These are phyloP conservation scores for Lentinula edodes DNA, from an alignment of 768 basidiomycete species.

Conservation along the genomic window DNA sequence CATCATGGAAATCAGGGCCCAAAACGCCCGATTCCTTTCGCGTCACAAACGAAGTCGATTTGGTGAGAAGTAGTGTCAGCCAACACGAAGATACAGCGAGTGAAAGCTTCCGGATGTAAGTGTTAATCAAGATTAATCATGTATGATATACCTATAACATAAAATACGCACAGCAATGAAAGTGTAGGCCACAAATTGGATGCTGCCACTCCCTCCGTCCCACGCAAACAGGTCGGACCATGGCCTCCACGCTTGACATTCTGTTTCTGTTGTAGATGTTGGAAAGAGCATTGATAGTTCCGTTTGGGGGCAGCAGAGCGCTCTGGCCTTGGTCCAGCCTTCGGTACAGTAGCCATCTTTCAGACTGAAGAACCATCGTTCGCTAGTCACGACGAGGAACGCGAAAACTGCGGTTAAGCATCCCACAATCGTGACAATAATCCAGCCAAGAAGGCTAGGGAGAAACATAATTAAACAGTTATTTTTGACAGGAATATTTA, in stretches of 20 bases:
- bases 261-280: conserved; percentile 19
- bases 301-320: conserved; percentile 71
- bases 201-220: conserved; percentile 32
- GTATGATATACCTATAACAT: neutral
- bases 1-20: conserved; percentile 36
- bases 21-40: conserved; percentile 84
- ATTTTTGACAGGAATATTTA: neutral
- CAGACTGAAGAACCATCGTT: conserved; percentile 86
- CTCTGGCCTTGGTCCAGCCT: conserved; percentile 67
- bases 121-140: neutral
- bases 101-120: conserved; percentile 40
- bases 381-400: conserved; percentile 78
- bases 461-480: neutral
- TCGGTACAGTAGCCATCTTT: conserved; percentile 85
- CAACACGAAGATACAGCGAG: conserved; percentile 69
- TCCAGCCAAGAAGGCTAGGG: conserved; percentile 57
- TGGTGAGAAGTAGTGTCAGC: conserved; percentile 84
- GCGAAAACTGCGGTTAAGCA: conserved; percentile 82
- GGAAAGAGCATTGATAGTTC: conserved; percentile 14
- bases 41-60: conserved; percentile 83
- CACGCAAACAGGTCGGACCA: conserved; percentile 62
- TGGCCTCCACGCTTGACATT: conserved; percentile 65
- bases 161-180: conserved; percentile 64
- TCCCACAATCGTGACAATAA: conserved; percentile 86
- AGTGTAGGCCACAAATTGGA: conserved; percentile 69